Percentiles rank a stretch among this genome's conserved stretches.
These are phyloP conservation scores for Emergomyces orientalis DNA, from an alignment of 2,329 filamentous ascomycete species.

Conservation along the genomic window DNA sequence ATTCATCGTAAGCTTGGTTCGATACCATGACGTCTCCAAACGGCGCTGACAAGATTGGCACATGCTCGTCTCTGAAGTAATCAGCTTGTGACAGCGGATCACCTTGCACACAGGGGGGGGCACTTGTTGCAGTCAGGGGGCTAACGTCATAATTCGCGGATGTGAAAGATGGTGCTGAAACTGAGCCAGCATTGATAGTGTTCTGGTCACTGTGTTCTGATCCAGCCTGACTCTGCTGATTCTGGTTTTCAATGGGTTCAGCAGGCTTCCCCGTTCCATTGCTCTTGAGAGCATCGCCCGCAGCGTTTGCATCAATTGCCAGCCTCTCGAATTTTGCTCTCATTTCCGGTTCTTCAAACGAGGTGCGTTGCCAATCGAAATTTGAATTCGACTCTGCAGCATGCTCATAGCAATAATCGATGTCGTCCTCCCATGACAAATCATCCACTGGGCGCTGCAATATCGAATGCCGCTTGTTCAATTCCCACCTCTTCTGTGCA, in stretches of 20 bases:
- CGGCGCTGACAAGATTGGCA: conserved; percentile 24
- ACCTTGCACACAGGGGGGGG: not conserved
- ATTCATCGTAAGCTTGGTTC: conserved; percentile 33
- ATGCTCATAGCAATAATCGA: conserved; percentile 54
- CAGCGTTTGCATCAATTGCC: conserved; percentile 10
- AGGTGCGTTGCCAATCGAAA: conserved; percentile 46
- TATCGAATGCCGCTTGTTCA: not conserved
- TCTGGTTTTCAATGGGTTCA: not conserved
- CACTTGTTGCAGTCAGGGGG: not conserved
- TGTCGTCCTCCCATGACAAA: conserved; percentile 52
- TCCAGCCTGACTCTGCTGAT: not conserved
- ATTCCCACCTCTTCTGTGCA: conserved; percentile 10
- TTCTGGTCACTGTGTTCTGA: not conserved
- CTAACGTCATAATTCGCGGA: not conserved
- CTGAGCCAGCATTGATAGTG: not conserved
- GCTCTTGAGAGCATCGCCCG: conserved; percentile 12
- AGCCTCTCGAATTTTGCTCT: conserved; percentile 15
- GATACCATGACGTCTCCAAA: conserved; percentile 27
- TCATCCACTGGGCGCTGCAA: conserved; percentile 1
- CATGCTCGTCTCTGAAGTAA: conserved; percentile 27
- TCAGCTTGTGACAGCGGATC: conserved; percentile 13
- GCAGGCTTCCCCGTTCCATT: not conserved
- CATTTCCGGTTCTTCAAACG: conserved; percentile 25
- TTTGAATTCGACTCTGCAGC: conserved; percentile 52
- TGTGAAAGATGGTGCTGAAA: not conserved